Evolutionary conservation across 805 yeast species (phyloP), one percentile per base, ranked within the genome.

Genomic region (Cyberlindnera euphorbiiphila): DNA sequence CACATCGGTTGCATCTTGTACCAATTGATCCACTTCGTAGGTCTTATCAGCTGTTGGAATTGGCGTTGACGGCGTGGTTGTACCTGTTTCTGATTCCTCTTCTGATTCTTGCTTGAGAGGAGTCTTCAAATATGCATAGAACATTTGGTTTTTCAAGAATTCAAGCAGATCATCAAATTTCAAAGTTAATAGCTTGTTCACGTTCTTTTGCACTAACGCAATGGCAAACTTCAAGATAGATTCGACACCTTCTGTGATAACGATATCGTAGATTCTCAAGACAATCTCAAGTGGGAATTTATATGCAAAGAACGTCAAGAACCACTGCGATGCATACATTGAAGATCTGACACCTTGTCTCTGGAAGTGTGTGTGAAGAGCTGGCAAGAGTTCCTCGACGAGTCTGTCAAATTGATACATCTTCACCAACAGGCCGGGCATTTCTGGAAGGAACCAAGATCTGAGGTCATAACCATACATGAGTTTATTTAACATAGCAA

Each of bases 321-420:
- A 91, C 98, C 98, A 93, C 61, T 93, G 98, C 2, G 95, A 81
- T 0, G 97, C 98, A 66, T 86, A 93, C 98, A 91, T 91, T 16
- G 95, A 82, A 3, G 96, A 84, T 43, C 81, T 74, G 17, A 93
- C 78, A 6, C 97, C 97, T 60, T 91, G 94, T 45, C 88, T 78
- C 19, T 72, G 69, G 49, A 93, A 65, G 65, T 93, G 98, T 32
- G 74, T 72, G 56, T 76, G 76, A 32, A 93, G 68, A 6, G 67
- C 66, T 0, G 98, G 98, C 15, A 79, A 65, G 30, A 69, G 61
- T 46, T 80, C 91, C 57, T 89, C 97, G 25, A 93, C 54, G 34
- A 91, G 60, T 39, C 97, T 71, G 57, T 93, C 98, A 61, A 88
- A 89, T 56, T 93, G 96, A 59, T 91, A 89, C 39, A 93, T 68